Percentiles rank a stretch among this genome's conserved stretches.
Conservation (phyloP, 768 basidiomycete genomes). For the Tylopilus felleus region DNA sequence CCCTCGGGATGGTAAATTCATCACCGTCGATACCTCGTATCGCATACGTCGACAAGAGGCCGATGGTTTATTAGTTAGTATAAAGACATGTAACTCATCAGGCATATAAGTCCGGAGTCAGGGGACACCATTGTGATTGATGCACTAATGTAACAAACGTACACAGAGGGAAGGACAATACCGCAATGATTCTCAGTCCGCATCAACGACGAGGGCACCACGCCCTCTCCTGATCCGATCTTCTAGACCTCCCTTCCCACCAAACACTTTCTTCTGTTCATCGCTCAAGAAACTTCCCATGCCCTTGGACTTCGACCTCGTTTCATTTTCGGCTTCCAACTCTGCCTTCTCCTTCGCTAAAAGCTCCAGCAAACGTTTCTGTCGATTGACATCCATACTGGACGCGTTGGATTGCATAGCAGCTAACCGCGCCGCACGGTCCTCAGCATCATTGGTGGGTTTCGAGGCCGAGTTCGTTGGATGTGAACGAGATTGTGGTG, state of each 20-base stretch:
- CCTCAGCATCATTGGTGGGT: conserved; percentile 35
- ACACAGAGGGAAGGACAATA: conserved; percentile 3
- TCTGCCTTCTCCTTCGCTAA: conserved; percentile 79
- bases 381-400: conserved; percentile 63
- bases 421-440: conserved; percentile 82
- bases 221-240: conserved; percentile 73
- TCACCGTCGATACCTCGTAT: neutral
- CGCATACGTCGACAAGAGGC: neutral
- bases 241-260: conserved; percentile 72
- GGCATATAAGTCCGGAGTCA: neutral
- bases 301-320: conserved; percentile 68
- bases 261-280: conserved; percentile 83
- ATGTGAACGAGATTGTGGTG: conserved; percentile 21
- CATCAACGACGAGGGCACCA: conserved; percentile 65
- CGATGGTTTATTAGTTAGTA: neutral
- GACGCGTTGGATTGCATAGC: conserved; percentile 81
- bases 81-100: neutral
- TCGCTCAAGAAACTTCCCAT: conserved; percentile 78
- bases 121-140: neutral
- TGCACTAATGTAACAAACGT: conserved; percentile 6
- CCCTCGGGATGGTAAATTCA: neutral
- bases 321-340: conserved; percentile 64
- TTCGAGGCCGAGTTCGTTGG: conserved; percentile 12
- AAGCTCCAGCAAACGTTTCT: conserved; percentile 63
- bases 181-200: conserved; percentile 20